Evolutionary conservation across 352 stramenopile species (phyloP).

Genomic region (Phytophthora multivora): DNA sequence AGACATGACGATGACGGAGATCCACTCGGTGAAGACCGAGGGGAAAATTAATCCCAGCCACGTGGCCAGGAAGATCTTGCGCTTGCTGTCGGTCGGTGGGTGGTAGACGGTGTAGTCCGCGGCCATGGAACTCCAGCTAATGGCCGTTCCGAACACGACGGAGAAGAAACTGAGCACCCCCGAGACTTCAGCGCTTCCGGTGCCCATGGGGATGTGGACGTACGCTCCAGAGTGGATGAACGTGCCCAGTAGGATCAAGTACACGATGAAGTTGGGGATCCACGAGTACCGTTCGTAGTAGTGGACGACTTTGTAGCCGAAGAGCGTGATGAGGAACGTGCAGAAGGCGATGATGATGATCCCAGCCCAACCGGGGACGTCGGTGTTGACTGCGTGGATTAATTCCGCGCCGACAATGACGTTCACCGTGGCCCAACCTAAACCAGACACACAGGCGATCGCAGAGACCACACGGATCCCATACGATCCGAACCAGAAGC

Average conservation of each 20-base stretch:
- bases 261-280: conserved; percentile 50
- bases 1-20: conserved; percentile 44
- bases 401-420: conserved; percentile 48
- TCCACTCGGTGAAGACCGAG: conserved; percentile 41
- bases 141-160: conserved; percentile 39
- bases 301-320: conserved; percentile 53
- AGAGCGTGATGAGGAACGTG: conserved; percentile 50
- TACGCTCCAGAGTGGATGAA: conserved; percentile 46
- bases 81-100: conserved; percentile 41
- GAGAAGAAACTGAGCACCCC: conserved; percentile 45
- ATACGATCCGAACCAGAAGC: conserved; percentile 29
- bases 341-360: conserved; percentile 51
- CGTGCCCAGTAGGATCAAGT: conserved; percentile 40
- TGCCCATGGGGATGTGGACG: conserved; percentile 46
- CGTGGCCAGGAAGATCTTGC: conserved; percentile 48
- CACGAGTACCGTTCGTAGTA: conserved; percentile 53
- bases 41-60: conserved; percentile 39
- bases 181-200: conserved; percentile 36
- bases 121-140: conserved; percentile 42
- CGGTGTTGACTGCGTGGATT: conserved; percentile 41
- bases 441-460: conserved; percentile 30
- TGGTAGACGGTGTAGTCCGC: conserved; percentile 52
- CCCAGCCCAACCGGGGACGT: conserved; percentile 41
- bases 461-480: conserved; percentile 25
- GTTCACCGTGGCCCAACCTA: conserved; percentile 50